Percentiles rank a stretch among this genome's conserved stretches.
These are phyloP conservation scores for Thelonectria discophora DNA, from an alignment of 2,329 filamentous ascomycete species.

Conservation along the genomic window DNA sequence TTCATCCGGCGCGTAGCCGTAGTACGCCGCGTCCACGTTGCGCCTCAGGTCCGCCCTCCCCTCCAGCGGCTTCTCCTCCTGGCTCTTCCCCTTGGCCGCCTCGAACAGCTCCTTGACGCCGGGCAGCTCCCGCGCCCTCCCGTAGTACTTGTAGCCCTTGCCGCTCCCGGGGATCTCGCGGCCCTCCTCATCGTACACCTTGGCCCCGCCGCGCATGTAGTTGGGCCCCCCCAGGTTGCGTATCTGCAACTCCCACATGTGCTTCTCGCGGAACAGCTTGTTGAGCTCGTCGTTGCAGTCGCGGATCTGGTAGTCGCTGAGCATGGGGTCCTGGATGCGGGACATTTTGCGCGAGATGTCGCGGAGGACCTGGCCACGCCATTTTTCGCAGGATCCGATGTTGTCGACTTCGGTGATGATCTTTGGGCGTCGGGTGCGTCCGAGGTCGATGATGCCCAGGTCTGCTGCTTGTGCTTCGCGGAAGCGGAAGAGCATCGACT, in stretches of 20 bases:
- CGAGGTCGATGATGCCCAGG: constrained; percentile 93
- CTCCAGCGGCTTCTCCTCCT: constrained; percentile 71
- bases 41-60: constrained; percentile 74
- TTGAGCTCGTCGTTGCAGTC: constrained; percentile 99
- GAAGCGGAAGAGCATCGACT: constrained; percentile 99
- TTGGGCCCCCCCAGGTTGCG: constrained; percentile 95
- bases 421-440: constrained; percentile 88
- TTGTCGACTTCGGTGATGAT: constrained; percentile 86
- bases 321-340: constrained; percentile 87
- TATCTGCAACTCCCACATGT: constrained; percentile 99
- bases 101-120: constrained; percentile 98
- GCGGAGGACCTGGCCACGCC: constrained; percentile 96
- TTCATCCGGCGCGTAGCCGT: constrained; percentile 92
- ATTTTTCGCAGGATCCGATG: constrained; percentile 92
- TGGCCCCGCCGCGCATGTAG: constrained; percentile 82
- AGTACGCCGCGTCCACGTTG: constrained; percentile 92
- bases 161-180: constrained; percentile 77
- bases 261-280: constrained; percentile 98
- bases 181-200: constrained; percentile 78
- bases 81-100: constrained; percentile 68
- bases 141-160: constrained; percentile 95
- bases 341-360: constrained; percentile 97
- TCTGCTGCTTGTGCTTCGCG: constrained; percentile 96
- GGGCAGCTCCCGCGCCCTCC: constrained; percentile 85
- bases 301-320: constrained; percentile 97